A percentile compares a stretch with the other conserved stretches of the same genome.
These are phyloP conservation scores for Discostella stelligeroides DNA, from an alignment of 108 stramenopile species.

Conservation along the genomic window DNA sequence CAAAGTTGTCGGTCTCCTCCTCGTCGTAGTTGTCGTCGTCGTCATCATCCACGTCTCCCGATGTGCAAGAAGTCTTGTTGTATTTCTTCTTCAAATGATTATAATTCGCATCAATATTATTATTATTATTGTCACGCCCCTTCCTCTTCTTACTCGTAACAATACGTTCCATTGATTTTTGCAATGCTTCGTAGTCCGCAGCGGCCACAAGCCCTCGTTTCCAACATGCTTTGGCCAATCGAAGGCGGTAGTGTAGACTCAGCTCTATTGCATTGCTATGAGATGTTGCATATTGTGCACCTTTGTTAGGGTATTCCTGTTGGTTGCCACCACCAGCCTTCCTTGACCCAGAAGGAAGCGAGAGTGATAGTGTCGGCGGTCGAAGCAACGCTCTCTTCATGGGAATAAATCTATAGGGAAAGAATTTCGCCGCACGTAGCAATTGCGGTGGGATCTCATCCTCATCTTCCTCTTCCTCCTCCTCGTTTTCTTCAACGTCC, in stretches of 20 bases:
- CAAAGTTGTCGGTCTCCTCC: constrained; percentile 8
- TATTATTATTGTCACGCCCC: constrained; percentile 8
- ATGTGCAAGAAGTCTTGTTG: too few species aligned
- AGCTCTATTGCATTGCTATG: constrained; percentile 12
- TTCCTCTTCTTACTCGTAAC: not conserved
- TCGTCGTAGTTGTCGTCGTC: not conserved
- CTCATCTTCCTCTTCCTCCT: not conserved
- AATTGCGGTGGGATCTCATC: constrained; percentile 23
- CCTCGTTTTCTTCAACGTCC: not conserved
- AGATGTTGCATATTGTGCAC: too few species aligned
- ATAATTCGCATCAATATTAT: not conserved
- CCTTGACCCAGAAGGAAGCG: too few species aligned
- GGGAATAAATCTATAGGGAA: constrained; percentile 27
- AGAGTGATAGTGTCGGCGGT: constrained; percentile 15
- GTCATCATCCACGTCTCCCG: not conserved
- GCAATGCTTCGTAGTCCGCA: constrained; percentile 31
- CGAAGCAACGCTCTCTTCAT: constrained; percentile 37
- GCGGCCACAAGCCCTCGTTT: constrained; percentile 27
- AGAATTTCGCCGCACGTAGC: constrained; percentile 31
- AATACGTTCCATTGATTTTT: constrained; percentile 8
- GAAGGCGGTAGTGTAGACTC: constrained; percentile 24
- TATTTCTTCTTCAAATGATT: not conserved
- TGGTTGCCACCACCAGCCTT: not conserved
- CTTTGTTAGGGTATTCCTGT: not conserved
- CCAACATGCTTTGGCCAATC: constrained; percentile 26